phyloP scores from a whole-genome alignment of 805 yeast genomes.

The Blastobotrys muscicola region DNA sequence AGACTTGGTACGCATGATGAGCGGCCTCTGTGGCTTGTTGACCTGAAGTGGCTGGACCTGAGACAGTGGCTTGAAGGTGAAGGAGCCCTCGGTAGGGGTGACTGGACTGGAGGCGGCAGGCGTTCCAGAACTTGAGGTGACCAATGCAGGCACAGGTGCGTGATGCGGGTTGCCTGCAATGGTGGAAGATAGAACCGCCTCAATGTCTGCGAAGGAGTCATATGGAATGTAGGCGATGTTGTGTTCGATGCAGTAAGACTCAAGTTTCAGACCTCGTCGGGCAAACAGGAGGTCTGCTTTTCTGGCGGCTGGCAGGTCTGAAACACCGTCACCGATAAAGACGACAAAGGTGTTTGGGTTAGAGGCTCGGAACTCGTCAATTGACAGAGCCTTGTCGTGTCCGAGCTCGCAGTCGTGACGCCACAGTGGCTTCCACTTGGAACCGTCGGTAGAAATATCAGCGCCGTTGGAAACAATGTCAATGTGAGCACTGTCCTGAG shows the following conservation, averaged over 20 bases:
- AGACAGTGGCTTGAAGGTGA: no score
- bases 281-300: conserved; percentile 38
- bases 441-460: conserved; percentile 29
- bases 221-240: conserved; percentile 35
- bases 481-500: conserved; percentile 28
- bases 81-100: no score
- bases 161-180: no score
- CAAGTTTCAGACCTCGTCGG: conserved; percentile 33
- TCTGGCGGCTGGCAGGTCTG: conserved; percentile 36
- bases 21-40: no score
- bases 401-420: conserved; percentile 35
- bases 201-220: conserved; percentile 33
- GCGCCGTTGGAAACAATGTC: conserved; percentile 35
- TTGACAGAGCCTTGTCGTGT: conserved; percentile 35
- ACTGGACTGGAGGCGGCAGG: no score
- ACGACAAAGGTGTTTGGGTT: conserved; percentile 20
- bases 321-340: conserved; percentile 51
- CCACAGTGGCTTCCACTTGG: conserved; percentile 33
- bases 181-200: conserved; percentile 8
- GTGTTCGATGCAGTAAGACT: conserved; percentile 33
- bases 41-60: no score
- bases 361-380: conserved; percentile 29
- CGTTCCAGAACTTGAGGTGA: no score
- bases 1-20: no score
- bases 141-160: no score